Base-by-base conservation (phyloP, 1,284 basidiomycete genomes). In the Moesziomyces sp. region DNA sequence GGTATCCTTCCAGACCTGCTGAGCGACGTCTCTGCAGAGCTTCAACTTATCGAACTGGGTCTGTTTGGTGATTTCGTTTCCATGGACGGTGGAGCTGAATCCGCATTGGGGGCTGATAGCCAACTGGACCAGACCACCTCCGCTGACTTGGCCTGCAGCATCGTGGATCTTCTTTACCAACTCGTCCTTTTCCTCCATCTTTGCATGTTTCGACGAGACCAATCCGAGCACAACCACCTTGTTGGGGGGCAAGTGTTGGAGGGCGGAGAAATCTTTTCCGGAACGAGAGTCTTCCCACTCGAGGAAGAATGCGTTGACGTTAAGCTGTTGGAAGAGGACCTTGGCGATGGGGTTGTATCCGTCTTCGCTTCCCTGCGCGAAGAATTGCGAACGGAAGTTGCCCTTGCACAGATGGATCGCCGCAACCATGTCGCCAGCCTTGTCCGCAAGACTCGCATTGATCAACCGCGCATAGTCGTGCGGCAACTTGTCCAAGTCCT, bases 221-320 rank as follows among this genome's bases (percentile, higher is more conserved):
- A 93, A 86, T 13, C 92, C 92, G 18, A 93, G 86, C 10, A 93
- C 89, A 47, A 89, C 89, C 10, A 87, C 85, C 83, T 92, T 93
- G 84, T 89, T 86, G 30, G 85, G 85, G 0, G 92, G 91, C 16
- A 93, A 86, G 74, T 89, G 80, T 70, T 86, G 33, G 18, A 76
- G 65, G 0, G 64, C 46, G 19, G 66, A 52, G 21, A 84, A 83
- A 61, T 83, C 87, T 77, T 93, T 92, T 61, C 88, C 87, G 48
- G 91, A 91, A 0, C 91, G 88, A 58, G 88, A 87, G 18, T 90
- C 90, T 81, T 93, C 92, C 83, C 92, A 93, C 85, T 93, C 91
- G 53, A 86, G 81, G 72, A 91, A 93, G 83, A 90, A 92, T 48
- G 87, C 87, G 77, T 92, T 90, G n/a, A 91, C 90, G 78, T 92